Evolutionary conservation across 805 yeast species (phyloP).

Genomic region (Teunomyces kruisii): DNA sequence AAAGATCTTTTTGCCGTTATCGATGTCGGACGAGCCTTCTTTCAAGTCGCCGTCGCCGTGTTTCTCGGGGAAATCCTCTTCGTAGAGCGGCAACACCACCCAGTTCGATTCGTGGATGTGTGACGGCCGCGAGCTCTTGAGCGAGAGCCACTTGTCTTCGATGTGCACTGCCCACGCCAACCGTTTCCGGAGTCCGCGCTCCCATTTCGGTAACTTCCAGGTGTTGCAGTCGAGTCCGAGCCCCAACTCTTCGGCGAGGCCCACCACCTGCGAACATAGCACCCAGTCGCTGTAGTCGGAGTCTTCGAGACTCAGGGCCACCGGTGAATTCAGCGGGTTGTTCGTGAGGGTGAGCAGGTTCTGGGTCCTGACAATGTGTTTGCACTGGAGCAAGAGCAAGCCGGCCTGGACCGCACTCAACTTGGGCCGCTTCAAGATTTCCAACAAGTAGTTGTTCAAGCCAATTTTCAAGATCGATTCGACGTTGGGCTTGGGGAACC

Average conservation of each 20-base stretch:
- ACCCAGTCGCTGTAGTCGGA: slow-evolving; percentile 74
- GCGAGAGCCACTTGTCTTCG: slow-evolving; percentile 88
- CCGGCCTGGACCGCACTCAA: slow-evolving; percentile 93
- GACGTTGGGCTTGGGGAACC: slow-evolving; percentile 77
- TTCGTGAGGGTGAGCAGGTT: slow-evolving; percentile 9
- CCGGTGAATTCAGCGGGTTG: background rate
- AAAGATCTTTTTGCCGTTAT: slow-evolving; percentile 68
- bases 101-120: slow-evolving; percentile 76
- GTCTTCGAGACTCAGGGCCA: slow-evolving; percentile 15
- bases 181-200: slow-evolving; percentile 80
- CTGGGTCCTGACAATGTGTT: slow-evolving; percentile 14
- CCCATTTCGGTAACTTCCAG: slow-evolving; percentile 97
- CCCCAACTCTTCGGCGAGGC: slow-evolving; percentile 87
- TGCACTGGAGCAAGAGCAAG: slow-evolving; percentile 68
- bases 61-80: slow-evolving; percentile 78
- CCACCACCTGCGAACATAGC: slow-evolving; percentile 80
- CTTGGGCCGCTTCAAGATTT: slow-evolving; percentile 82
- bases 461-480: slow-evolving; percentile 46
- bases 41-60: slow-evolving; percentile 52
- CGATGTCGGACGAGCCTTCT: slow-evolving; percentile 67
- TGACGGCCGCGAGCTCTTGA: slow-evolving; percentile 81
- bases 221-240: slow-evolving; percentile 84
- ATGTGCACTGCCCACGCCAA: slow-evolving; percentile 95
- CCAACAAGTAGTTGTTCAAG: slow-evolving; percentile 68
- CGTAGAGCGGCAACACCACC: slow-evolving; percentile 67